Base-by-base conservation (phyloP, 306 rosid species). In the Lupinus albus region DNA sequence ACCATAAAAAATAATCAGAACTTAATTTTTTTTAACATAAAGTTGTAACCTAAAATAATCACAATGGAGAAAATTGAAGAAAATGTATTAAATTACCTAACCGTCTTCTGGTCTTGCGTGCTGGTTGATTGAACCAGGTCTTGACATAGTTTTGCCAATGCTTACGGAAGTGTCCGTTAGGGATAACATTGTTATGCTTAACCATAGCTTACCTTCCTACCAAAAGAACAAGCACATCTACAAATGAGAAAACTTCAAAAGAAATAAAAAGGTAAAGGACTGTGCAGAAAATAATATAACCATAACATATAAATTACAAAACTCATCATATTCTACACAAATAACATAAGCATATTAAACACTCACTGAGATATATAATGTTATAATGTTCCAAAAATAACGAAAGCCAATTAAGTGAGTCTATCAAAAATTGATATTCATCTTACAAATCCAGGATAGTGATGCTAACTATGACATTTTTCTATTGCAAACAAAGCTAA, bases 131-230 rank as follows among this genome's bases (percentile, higher is more conserved):
- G 30, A 25, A 25, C 30, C 30, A 25, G 1, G 30, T 25, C 30
- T 25, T 25, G 4, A 25, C 30, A 25, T 25, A 89, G 92, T 87
- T 84, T 46, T 84, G 86, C 93, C 87, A 87, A 33, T 84, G 87
- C 65, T 82, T 87, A 21, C 76, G 75, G 45, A 87, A 87, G 77
- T 84, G 93, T 55, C 83, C 81, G 32, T 58, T 80, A 4, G 88
- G 87, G 39, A 87, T 82, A 9, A 84, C 85, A 55, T 82, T 87
- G 65, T 84, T 82, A 73, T 87, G 88, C 83, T 87, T 87, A 14
- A 84, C 85, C 88, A 84, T 87, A 38, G 42, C 81, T 80, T 51
- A 80, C 81, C 87, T 80, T 14, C 21, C 25, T 39, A 39, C 16
- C 52, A 54, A 25, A 25, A n/a, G n/a, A 4, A 25, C 30, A 25